A percentile compares a stretch with the other conserved stretches of the same genome.
phyloP scores from a whole-genome alignment of 208 protist genomes.

The Naegleria fowleri region DNA sequence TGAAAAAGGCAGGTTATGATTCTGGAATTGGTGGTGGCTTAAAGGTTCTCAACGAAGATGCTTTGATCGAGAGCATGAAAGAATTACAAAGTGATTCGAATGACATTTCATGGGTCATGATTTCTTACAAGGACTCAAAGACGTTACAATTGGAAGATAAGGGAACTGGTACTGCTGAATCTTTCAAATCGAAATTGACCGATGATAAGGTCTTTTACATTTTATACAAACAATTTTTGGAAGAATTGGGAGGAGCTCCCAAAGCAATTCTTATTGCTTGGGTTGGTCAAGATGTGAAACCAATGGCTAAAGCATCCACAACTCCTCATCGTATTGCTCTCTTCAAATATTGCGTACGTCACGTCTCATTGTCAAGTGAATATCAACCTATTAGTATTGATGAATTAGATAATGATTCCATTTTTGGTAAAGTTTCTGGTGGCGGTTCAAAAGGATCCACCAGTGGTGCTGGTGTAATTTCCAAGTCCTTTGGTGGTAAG shows the following conservation, averaged over 20 bases:
- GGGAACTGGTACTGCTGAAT: not conserved
- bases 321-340: not conserved
- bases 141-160: not conserved
- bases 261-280: slow-evolving; percentile 18
- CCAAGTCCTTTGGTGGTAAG: slow-evolving; percentile 13
- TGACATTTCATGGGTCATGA: not conserved
- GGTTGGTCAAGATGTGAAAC: not conserved
- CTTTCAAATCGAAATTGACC: not conserved
- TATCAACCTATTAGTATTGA: not conserved
- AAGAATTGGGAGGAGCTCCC: not conserved
- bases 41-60: not conserved
- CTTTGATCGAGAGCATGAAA: not conserved
- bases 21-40: not conserved
- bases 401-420: not conserved
- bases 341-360: not conserved
- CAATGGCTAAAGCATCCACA: not conserved
- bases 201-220: not conserved
- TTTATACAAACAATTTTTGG: not conserved
- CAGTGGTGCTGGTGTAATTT: not conserved
- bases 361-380: not conserved
- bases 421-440: not conserved
- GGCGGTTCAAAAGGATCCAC: not conserved
- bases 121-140: not conserved
- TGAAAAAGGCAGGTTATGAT: not conserved
- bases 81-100: not conserved